These are phyloP conservation scores for Gynandropsis gynandra DNA, from an alignment of 345 rosid genomes.

Conservation along the genomic window DNA sequence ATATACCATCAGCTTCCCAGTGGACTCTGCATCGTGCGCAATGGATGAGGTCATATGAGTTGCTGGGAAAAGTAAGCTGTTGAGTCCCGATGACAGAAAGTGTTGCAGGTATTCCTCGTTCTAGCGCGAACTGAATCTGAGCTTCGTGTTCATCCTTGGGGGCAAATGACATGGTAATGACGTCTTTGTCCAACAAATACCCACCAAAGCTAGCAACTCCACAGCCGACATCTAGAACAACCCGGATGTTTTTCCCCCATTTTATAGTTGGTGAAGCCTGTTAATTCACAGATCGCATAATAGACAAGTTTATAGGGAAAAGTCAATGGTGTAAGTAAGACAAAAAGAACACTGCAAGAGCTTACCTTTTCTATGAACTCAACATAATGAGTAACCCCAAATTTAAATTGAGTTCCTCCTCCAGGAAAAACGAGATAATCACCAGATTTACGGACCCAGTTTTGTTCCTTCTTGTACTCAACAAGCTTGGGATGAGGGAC, in stretches of 20 bases:
- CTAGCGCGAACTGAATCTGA: conserved; percentile 93
- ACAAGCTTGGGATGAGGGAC: conserved; percentile 95
- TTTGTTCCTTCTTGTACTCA: conserved; percentile 90
- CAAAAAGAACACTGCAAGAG: not conserved
- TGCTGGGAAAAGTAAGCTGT: conserved; percentile 59
- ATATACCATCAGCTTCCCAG: conserved; percentile 83
- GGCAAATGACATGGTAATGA: conserved; percentile 85
- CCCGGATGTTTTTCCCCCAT: conserved; percentile 68
- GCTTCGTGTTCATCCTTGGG: conserved; percentile 99
- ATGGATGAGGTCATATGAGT: conserved; percentile 74
- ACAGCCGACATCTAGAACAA: conserved; percentile 81
- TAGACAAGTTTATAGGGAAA: not conserved
- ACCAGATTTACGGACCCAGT: conserved; percentile 69
- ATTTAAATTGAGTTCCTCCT: conserved; percentile 92
- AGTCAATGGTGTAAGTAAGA: not conserved
- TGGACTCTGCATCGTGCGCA: conserved; percentile 97
- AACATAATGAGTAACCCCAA: conserved; percentile 64
- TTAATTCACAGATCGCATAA: not conserved
- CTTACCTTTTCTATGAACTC: conserved; percentile 57
- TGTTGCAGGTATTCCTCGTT: conserved; percentile 88
- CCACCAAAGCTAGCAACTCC: conserved; percentile 98
- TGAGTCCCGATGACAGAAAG: conserved; percentile 85
- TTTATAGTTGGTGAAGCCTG: conserved; percentile 61
- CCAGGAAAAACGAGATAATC: conserved; percentile 77
- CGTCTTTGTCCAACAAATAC: conserved; percentile 61